Conservation (phyloP, 805 yeast species). For the Nakazawaea ernobii region DNA sequence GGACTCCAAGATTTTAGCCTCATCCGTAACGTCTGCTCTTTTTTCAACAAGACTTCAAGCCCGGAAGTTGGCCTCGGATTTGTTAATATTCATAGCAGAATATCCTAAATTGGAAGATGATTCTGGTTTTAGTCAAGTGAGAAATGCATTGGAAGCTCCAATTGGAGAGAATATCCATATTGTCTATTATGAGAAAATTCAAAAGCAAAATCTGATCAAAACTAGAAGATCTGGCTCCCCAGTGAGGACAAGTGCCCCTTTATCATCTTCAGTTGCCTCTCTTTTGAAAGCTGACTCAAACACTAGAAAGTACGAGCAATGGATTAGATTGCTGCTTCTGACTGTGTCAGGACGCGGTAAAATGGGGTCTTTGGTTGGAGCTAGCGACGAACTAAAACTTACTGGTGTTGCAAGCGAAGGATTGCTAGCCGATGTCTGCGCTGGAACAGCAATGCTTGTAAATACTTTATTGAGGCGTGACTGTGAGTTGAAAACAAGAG, state of each 20-base stretch:
- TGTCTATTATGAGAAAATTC: constrained; percentile 18
- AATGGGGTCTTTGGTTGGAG: constrained; percentile 89
- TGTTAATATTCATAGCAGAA: constrained; percentile 44
- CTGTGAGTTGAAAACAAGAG: constrained; percentile 31
- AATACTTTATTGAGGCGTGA: constrained; percentile 41
- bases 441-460: constrained; percentile 44
- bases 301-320: constrained; percentile 25
- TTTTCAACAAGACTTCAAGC: constrained; percentile 77
- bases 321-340: constrained; percentile 26
- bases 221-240: constrained; percentile 4
- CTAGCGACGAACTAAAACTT: constrained; percentile 70
- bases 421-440: constrained; percentile 49
- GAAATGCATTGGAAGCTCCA: constrained; percentile 20
- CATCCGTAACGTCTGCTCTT: constrained; percentile 72
- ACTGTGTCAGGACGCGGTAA: constrained; percentile 66
- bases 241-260: not conserved
- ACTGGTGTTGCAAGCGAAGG: constrained; percentile 52
- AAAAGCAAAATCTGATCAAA: not conserved
- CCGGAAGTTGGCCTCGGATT: constrained; percentile 77
- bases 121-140: constrained; percentile 14
- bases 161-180: constrained; percentile 30
- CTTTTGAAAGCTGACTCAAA: constrained; percentile 19
- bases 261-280: not conserved
- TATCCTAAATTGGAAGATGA: constrained; percentile 1
- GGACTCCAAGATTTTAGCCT: constrained; percentile 48